Evolutionary conservation across 2,329 filamentous ascomycete species (phyloP).

Genomic region (Cylindrodendrum hubeiense): DNA sequence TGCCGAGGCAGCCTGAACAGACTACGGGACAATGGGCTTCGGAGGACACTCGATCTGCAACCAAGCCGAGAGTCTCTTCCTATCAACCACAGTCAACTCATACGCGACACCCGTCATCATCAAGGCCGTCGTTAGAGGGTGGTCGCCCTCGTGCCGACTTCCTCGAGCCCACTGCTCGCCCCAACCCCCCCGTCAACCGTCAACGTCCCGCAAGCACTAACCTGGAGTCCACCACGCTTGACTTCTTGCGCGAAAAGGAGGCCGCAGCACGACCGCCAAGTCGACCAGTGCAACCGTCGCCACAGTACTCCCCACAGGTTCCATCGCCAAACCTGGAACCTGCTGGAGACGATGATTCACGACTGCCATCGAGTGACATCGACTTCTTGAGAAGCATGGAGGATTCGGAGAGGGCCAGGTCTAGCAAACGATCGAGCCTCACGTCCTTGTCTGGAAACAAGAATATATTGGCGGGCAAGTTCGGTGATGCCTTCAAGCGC

Average conservation of each 20-base stretch:
- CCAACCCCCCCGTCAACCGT: constrained; percentile 57
- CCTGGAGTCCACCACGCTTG: constrained; percentile 80
- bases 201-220: constrained; percentile 85
- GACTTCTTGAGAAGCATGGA: constrained; percentile 86
- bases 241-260: constrained; percentile 85
- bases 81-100: constrained; percentile 44
- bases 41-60: constrained; percentile 36
- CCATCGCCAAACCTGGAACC: constrained; percentile 59
- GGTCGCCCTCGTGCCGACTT: constrained; percentile 43
- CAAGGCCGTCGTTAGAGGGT: constrained; percentile 44
- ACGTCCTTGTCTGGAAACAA: constrained; percentile 81
- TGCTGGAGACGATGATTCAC: constrained; percentile 36
- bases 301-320: constrained; percentile 38
- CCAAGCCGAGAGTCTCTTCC: constrained; percentile 39
- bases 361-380: constrained; percentile 73
- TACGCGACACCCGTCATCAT: constrained; percentile 41
- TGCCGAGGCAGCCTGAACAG: constrained; percentile 42
- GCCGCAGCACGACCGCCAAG: constrained; percentile 58
- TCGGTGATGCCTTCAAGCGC: constrained; percentile 92
- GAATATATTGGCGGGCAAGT: constrained; percentile 86
- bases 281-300: constrained; percentile 38
- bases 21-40: constrained; percentile 24
- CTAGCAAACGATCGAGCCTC: constrained; percentile 79
- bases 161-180: constrained; percentile 37
- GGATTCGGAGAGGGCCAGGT: constrained; percentile 63